Conservation (phyloP, 1,139 yeast genomes). For the Wickerhamiella infanticola region DNA sequence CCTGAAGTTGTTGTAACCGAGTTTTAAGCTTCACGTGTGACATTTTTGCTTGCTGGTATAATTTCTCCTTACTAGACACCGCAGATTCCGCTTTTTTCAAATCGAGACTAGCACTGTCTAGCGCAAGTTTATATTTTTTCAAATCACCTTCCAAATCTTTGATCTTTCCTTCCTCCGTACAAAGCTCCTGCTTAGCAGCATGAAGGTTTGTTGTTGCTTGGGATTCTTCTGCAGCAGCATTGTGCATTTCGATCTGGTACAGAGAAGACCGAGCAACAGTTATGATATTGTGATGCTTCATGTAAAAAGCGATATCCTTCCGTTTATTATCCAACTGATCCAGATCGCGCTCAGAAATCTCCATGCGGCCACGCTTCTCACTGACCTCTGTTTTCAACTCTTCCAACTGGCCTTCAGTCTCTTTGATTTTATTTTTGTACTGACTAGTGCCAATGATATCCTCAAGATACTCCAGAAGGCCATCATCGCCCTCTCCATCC, state of each 20-base stretch:
- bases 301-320: conserved; percentile 49
- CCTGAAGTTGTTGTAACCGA: conserved; percentile 16
- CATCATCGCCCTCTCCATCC: conserved; percentile 84
- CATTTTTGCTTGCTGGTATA: conserved; percentile 27
- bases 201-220: conserved; percentile 12
- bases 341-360: conserved; percentile 65
- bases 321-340: conserved; percentile 53
- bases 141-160: conserved; percentile 4
- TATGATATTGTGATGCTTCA: conserved; percentile 50
- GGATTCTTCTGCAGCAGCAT: conserved; percentile 12
- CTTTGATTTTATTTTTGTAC: conserved; percentile 66
- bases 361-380: conserved; percentile 69
- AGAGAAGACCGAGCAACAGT: conserved; percentile 39
- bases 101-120: not conserved
- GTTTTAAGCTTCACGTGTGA: conserved; percentile 22
- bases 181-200: conserved; percentile 29
- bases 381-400: conserved; percentile 60
- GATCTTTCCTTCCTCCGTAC: conserved; percentile 32
- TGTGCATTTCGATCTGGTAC: conserved; percentile 33
- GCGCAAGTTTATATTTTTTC: not conserved
- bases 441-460: conserved; percentile 91
- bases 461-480: conserved; percentile 81
- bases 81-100: conserved; percentile 24
- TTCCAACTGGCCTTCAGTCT: conserved; percentile 43
- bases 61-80: conserved; percentile 17